phyloP scores from a whole-genome alignment of 1,284 basidiomycete species.

The Xerocomus amazonicus region DNA sequence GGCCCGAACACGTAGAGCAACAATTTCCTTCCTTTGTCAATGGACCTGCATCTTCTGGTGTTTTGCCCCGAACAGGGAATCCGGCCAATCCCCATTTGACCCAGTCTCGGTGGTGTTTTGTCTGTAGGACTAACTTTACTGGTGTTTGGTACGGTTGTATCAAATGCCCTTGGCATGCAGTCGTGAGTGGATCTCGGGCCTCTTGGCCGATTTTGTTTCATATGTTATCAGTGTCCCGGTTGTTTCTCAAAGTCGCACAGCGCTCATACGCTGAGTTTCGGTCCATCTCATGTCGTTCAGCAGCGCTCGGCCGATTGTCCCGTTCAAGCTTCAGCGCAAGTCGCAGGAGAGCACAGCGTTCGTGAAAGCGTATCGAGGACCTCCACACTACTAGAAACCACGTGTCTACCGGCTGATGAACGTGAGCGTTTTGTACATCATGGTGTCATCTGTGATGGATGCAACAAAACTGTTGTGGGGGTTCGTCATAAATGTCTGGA shows the following conservation, averaged over 20 bases:
- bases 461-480: constrained; percentile 52
- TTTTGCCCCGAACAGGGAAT: not conserved
- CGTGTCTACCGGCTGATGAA: not conserved
- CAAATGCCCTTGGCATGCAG: constrained; percentile 44
- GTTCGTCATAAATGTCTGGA: constrained; percentile 73
- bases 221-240: constrained; percentile 20
- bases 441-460: constrained; percentile 43
- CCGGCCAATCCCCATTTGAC: not conserved
- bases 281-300: constrained; percentile 29
- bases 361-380: not conserved
- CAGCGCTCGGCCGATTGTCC: constrained; percentile 7
- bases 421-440: constrained; percentile 14
- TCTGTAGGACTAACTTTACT: constrained; percentile 37
- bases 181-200: constrained; percentile 35
- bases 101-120: constrained; percentile 35
- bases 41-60: not conserved
- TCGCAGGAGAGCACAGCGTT: not conserved
- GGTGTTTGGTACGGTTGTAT: constrained; percentile 43
- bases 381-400: not conserved
- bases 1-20: constrained; percentile 25
- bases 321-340: constrained; percentile 4
- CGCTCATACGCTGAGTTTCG: constrained; percentile 30
- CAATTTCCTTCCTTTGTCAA: not conserved
- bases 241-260: constrained; percentile 30
- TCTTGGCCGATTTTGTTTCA: constrained; percentile 8